Evolutionary conservation across 202 grass and related monocot genomes (phyloP), one percentile per base, ranked within the genome.

Genomic region (Musa balbisiana): DNA sequence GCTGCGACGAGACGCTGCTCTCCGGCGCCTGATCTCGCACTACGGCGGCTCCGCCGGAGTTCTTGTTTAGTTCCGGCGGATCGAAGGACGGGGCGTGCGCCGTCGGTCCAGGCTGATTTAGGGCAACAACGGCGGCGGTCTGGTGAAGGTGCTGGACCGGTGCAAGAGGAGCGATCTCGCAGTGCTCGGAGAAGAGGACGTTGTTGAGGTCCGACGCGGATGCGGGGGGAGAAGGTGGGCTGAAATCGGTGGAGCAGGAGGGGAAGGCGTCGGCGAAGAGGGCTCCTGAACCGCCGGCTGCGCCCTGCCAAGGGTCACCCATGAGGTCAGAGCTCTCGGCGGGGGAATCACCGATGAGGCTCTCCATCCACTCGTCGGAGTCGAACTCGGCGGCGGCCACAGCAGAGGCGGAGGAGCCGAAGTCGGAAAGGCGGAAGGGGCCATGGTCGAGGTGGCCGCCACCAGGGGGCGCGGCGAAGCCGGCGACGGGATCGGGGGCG

Each of bases 321-420:
- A 59, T 71, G 25, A 79, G 26, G 53, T 49, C 66, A 17, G 77
- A 71, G 43, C 50, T 54, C 56, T 80, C 78, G 19, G 56, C 56
- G 8, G 78, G 78, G 20, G 78, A 64, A 14, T 91, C 87, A 4
- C 85, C 91, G 9, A 99, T 99, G 66, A 99, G 85, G 83, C 91
- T 99, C 53, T 95, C 95, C 95, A 99, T 99, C 95, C 95, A 99
- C 19, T 87, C 95, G 11, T 99, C 95, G 0, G 91, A 80, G 80
- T 99, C 95, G 72, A 99, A 99, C 81, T 92, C 95, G 1, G 81
- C 95, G 1, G 81, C 58, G 9, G 85, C 87, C 20, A 83, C 88
- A 6, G 82, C 85, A 16, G 82, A 71, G 53, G 83, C 16, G 65
- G 67, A 65, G 77, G 85, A 60, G 0, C 69, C 78, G 49, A 80